A percentile compares a stretch with the other conserved stretches of the same genome.
Conservation (phyloP, 2,329 filamentous ascomycete genomes). For the Penicillium sclerotigenum region DNA sequence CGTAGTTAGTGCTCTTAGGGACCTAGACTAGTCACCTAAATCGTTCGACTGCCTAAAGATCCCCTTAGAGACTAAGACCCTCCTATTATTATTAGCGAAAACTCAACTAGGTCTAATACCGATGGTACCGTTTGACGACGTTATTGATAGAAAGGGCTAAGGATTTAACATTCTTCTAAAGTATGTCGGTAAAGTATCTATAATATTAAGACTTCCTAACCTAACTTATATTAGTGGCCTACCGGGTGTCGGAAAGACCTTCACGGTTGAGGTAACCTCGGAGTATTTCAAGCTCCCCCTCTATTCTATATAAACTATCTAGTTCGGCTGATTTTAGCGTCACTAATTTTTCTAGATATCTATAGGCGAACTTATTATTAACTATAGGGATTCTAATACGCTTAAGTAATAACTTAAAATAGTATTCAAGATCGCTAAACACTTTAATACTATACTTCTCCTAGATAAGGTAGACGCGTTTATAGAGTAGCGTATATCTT, state of each 20-base stretch:
- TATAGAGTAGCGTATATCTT: constrained; percentile 18
- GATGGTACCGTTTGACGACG: constrained; percentile 26
- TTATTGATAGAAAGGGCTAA: constrained; percentile 35
- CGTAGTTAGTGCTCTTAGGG: constrained; percentile 17
- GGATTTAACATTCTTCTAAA: constrained; percentile 29
- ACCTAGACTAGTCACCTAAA: constrained; percentile 18
- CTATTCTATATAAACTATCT: constrained; percentile 16
- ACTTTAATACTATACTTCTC: constrained; percentile 34
- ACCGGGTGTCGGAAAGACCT: constrained; percentile 30
- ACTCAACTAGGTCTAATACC: constrained; percentile 17
- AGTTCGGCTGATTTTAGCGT: background rate
- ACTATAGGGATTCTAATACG: constrained; percentile 19
- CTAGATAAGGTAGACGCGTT: constrained; percentile 44
- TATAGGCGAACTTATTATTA: constrained; percentile 16
- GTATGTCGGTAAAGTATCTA: constrained; percentile 13
- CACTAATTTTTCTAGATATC: constrained; percentile 18
- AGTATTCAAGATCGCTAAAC: constrained; percentile 26
- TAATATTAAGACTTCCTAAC: constrained; percentile 5
- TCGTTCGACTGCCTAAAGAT: constrained; percentile 23
- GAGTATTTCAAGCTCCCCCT: constrained; percentile 28
- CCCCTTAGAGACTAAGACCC: constrained; percentile 16
- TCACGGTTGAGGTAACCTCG: constrained; percentile 34
- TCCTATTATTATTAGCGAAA: constrained; percentile 18
- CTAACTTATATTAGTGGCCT: constrained; percentile 12
- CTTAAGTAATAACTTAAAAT: constrained; percentile 21